Percentiles rank a stretch among this genome's conserved stretches.
Evolutionary conservation across 257 asterid genomes (phyloP).

Genomic region (Ligustrum vulgare): DNA sequence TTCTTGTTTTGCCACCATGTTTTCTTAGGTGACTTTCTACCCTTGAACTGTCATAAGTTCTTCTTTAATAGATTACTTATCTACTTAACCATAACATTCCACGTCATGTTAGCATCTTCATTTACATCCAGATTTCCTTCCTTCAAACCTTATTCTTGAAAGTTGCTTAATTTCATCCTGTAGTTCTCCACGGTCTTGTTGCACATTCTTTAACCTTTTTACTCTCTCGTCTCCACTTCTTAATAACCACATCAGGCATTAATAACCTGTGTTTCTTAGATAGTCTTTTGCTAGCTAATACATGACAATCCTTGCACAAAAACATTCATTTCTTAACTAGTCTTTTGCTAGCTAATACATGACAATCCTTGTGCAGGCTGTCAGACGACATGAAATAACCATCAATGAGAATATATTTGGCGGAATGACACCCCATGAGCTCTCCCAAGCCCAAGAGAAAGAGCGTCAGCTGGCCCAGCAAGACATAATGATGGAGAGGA

Average conservation of each 20-base stretch:
- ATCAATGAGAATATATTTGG: conserved; percentile 59
- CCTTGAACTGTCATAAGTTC: not conserved
- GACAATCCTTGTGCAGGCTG: conserved; percentile 47
- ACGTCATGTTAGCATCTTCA: not conserved
- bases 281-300: not conserved
- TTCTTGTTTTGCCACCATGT: not conserved
- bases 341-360: not conserved
- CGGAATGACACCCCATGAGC: conserved; percentile 63
- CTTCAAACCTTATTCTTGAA: not conserved
- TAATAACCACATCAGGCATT: not conserved
- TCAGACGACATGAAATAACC: conserved; percentile 57
- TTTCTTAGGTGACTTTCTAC: not conserved
- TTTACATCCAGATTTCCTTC: not conserved
- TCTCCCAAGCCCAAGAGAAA: conserved; percentile 63
- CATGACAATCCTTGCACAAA: not conserved
- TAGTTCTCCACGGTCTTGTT: not conserved
- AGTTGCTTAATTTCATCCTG: not conserved
- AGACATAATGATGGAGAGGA: conserved; percentile 79
- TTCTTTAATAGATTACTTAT: not conserved
- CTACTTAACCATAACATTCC: not conserved
- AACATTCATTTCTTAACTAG: not conserved
- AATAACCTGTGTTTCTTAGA: not conserved
- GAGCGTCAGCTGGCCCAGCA: conserved; percentile 75
- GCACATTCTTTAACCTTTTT: not conserved
- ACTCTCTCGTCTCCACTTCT: not conserved